Base-by-base conservation (phyloP, 768 basidiomycete genomes). In the Mycena leptocephala region DNA sequence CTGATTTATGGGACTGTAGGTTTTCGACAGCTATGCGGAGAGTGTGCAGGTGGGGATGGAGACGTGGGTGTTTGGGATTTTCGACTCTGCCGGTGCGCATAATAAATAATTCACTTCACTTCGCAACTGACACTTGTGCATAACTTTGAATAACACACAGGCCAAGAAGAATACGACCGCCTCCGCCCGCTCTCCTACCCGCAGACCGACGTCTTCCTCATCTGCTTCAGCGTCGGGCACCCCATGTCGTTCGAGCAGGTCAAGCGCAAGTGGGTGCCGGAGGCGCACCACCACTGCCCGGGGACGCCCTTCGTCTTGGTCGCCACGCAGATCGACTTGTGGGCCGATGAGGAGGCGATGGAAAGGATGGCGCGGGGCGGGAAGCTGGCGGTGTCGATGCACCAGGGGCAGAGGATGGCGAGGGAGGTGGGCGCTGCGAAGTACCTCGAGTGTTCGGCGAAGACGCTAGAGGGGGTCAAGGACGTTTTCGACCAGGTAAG, bases 21-120 rank as follows among this genome's bases (percentile, higher is more conserved):
- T 97, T 73, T 97, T 97, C 86, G 96, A 98, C 87, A 97, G 97
- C 87, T 97, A 97, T 87, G 98, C 98, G 76, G 98, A 99, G 76
- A 99, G 97, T n/a, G 98, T 99, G 72, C 99, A 99, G 98, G 99
- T 99, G 87, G 98, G 98, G 64, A 97, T 98, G 82, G 98, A 99
- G 86, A 97, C 98, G 68, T 99, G 99, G 86, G 99, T 98, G 78
- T 88, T 99, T 82, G 98, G 98, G 70, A 86, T 99, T 79, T 99
- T 99, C 86, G 98, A 99, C 90, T 99, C 98, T 75, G 98, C 98
- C 80, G 97, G 97, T 97, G 76, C 81, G n/a, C n/a, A n/a, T n/a
- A n/a, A n/a, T n/a, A n/a, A n/a, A n/a, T n/a, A n/a, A n/a, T n/a
- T n/a, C n/a, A n/a, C n/a, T n/a, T n/a, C n/a, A n/a, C n/a, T n/a